phyloP scores from a whole-genome alignment of 2,329 filamentous ascomycete genomes.

The Venturia pyrina region DNA sequence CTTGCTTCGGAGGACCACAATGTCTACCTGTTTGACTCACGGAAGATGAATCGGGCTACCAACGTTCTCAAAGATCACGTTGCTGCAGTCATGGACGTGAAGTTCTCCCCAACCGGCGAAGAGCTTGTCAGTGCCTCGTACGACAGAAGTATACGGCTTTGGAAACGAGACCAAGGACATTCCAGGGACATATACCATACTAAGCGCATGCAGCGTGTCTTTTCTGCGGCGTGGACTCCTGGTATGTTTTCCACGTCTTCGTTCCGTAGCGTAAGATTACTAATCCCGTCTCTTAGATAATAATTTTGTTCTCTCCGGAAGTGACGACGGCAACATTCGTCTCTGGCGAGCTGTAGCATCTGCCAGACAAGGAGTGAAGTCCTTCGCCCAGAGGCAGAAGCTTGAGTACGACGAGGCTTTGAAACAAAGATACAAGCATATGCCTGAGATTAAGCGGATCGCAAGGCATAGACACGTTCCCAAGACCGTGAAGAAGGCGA shows the following conservation, averaged over 20 bases:
- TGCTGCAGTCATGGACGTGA: slow-evolving; percentile 88
- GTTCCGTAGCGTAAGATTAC: not conserved
- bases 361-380: slow-evolving; percentile 74
- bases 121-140: slow-evolving; percentile 86
- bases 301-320: slow-evolving; percentile 81
- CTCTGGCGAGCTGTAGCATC: slow-evolving; percentile 87
- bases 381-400: slow-evolving; percentile 71
- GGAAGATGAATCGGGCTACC: slow-evolving; percentile 75
- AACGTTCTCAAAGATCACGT: slow-evolving; percentile 90
- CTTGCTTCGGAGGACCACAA: slow-evolving; percentile 93
- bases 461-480: slow-evolving; percentile 84
- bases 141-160: slow-evolving; percentile 79
- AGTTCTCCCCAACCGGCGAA: slow-evolving; percentile 89
- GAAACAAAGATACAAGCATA: slow-evolving; percentile 76
- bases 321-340: slow-evolving; percentile 84
- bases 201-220: slow-evolving; percentile 94
- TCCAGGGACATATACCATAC: slow-evolving; percentile 94
- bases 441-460: slow-evolving; percentile 92
- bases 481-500: slow-evolving; percentile 89
- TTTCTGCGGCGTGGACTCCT: slow-evolving; percentile 73
- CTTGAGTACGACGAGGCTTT: slow-evolving; percentile 87
- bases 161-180: slow-evolving; percentile 70
- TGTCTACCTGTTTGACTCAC: slow-evolving; percentile 86
- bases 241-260: not conserved
- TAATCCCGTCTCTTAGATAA: slow-evolving; percentile 46